Base-by-base conservation (phyloP, 768 basidiomycete species). In the Psilocybe cubensis region DNA sequence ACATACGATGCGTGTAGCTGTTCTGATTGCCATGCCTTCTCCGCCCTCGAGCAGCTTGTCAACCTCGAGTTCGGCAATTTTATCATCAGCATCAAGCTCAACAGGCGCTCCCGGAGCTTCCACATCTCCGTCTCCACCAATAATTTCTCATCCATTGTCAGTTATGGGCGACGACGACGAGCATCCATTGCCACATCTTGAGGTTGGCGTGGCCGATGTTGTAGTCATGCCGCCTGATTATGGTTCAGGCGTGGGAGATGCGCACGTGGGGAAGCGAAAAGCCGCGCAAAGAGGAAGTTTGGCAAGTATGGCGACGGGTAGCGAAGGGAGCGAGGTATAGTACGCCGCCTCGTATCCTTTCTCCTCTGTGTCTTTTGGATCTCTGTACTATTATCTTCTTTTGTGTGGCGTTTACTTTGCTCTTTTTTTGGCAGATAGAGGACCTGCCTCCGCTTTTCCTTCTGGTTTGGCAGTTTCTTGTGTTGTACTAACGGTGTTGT, bases 21-120 rank as follows among this genome's bases (percentile, higher is more conserved):
- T 74, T 27, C 62, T 74, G 21, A 71, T 75, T 23, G 74, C 71
- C 3, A 75, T 75, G 74, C 74, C 72, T 2, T 64, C 65, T 31
- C 65, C 56, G n/a, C 38, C 45, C 12, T 11, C 42, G 2, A 50
- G 56, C 40, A 23, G 11, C 31, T 12, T 48, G 14, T 50, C 48
- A 40, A 25, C 57, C 3, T 48, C 46, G 23, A 38, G 54, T 24
- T 48, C 45, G 29, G 17, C 54, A 45, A n/a, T 48, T 12, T 17
- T 18, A 20, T 40, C 54, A 12, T 17, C 18, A 5, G 1, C 25
- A n/a, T 28, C 11, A 2, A 23, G 18, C 50, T 33, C 51, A 2
- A 20, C 51, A 52, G 18, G 11, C 10, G 48, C 20, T 49, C 29
- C 49, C n/a, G 44, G 33, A n/a, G 38, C 46, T 23, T 41, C 46